A percentile compares a stretch with the other conserved stretches of the same genome.
Evolutionary conservation across 768 basidiomycete genomes (phyloP).

Genomic region (Pilatotrama ljubarskyi): DNA sequence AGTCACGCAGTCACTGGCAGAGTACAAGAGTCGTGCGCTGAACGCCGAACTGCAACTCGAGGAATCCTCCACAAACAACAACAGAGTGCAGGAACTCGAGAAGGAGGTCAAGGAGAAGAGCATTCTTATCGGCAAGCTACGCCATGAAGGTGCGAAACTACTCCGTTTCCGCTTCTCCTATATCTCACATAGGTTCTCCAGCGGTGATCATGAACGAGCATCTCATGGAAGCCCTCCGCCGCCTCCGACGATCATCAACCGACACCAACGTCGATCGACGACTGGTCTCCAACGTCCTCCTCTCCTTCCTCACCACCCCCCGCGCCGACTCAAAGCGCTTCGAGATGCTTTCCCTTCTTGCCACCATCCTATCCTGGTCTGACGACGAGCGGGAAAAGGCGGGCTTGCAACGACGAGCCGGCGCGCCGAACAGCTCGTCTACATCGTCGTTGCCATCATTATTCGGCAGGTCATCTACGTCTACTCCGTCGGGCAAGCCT

Average conservation of each 20-base stretch:
- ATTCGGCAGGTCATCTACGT: conserved; percentile 28
- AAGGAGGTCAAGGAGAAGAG: conserved; percentile 96
- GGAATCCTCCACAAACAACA: conserved; percentile 65
- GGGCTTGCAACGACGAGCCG: conserved; percentile 64
- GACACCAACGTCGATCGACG: conserved; percentile 90
- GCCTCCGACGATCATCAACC: conserved; percentile 81
- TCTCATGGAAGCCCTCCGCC: conserved; percentile 94
- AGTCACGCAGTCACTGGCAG: conserved; percentile 77
- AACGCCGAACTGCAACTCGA: conserved; percentile 86
- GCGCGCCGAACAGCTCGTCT: conserved; percentile 15
- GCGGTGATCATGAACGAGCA: conserved; percentile 98
- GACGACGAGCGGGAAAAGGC: conserved; percentile 91
- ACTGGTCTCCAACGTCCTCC: conserved; percentile 90
- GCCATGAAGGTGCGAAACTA: conserved; percentile 77
- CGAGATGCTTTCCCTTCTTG: conserved; percentile 89
- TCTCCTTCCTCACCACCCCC: conserved; percentile 87
- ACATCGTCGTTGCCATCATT: conserved; percentile 25
- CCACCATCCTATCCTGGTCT: conserved; percentile 89
- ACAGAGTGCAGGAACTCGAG: conserved; percentile 71
- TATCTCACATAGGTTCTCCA: conserved; percentile 33
- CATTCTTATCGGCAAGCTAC: conserved; percentile 88
- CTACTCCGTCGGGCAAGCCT: conserved; percentile 37
- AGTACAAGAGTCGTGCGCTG: conserved; percentile 85
- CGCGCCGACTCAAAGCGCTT: conserved; percentile 93
- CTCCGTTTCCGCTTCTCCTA: neutral